Evolutionary conservation across 169 alveolate species (phyloP), one percentile per base, ranked within the genome.

Genomic region (Cryptosporidium muris): DNA sequence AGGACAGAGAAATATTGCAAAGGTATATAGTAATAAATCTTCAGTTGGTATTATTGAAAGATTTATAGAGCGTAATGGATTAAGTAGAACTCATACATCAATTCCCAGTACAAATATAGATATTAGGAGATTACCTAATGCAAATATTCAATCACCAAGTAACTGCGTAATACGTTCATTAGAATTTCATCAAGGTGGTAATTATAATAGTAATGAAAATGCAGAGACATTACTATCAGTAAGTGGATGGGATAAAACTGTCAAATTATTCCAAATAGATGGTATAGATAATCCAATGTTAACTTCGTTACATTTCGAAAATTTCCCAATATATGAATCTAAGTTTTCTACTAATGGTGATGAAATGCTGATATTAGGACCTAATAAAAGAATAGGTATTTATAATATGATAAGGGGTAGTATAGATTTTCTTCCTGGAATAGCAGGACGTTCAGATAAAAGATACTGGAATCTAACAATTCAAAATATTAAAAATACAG

Each of bases 71-170:
- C 25, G 1, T 16, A 25, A 9, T 7, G 16, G 54, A 53, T 25
- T 5, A 36, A 60, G 14, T 11, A 52, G 14, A 64, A 42, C 34
- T 1, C 6, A 37, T 14, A 52, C 16, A 8, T 25, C 60, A 7
- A 74, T 6, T 58, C 67, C 40, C 9, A 25, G 25, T 25, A 25
- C 67, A 45, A 74, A 60, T 43, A 74, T 74, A 47, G 74, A 74
- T 56, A 74, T 74, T 25, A 56, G 34, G 12, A 74, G 85, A 62
- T 45, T 74, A 45, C 6, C 68, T 16, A 60, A 74, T 74, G 85
- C 85, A 6, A 74, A 74, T 58, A 42, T 74, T 25, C 85, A 74
- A 60, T 74, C 85, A 6, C 85, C 85, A 5, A 58, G 85, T 54
- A 37, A 45, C 2, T 74, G 85, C 54, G 85, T 74, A 12, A 63